A percentile compares a stretch with the other conserved stretches of the same genome.
phyloP scores from a whole-genome alignment of 192 early-diverging fungal species.

The Rhizophagus prolifer region DNA sequence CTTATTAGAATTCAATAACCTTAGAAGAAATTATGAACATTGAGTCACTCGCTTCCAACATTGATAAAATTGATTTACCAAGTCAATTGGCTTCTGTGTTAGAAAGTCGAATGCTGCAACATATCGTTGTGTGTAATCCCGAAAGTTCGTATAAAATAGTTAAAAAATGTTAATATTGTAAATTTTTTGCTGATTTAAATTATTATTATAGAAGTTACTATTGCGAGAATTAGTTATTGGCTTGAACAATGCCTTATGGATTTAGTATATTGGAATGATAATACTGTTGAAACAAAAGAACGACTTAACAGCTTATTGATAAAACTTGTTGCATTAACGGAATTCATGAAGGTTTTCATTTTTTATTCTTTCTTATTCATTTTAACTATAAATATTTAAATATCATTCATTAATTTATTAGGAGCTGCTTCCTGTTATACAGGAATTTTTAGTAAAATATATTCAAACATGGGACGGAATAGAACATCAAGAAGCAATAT shows the following conservation, averaged over 20 bases:
- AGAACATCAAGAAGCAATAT: conserved; percentile 45
- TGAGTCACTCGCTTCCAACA: conserved; percentile 41
- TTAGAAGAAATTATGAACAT: conserved; percentile 44
- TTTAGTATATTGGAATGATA: conserved; percentile 44
- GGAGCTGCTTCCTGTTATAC: conserved; percentile 50
- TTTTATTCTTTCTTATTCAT: not conserved
- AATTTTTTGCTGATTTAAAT: not conserved
- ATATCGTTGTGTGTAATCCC: conserved; percentile 44
- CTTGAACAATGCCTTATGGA: conserved; percentile 51
- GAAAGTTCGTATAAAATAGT: conserved; percentile 29
- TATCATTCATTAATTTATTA: conserved; percentile 26
- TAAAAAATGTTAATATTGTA: not conserved
- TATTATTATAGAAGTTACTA: conserved; percentile 29
- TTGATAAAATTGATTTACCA: conserved; percentile 49
- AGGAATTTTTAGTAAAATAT: conserved; percentile 47
- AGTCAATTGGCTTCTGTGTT: conserved; percentile 47
- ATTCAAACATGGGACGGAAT: conserved; percentile 49
- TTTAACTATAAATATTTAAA: not conserved
- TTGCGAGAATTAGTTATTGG: conserved; percentile 47
- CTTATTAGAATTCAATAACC: conserved; percentile 32
- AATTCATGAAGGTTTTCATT: conserved; percentile 45
- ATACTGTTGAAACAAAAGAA: conserved; percentile 30
- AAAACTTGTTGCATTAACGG: conserved; percentile 42
- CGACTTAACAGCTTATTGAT: conserved; percentile 36
- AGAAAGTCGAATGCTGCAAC: conserved; percentile 49